Evolutionary conservation across 331 rosid species (phyloP).

Genomic region (Quercus tomentella): DNA sequence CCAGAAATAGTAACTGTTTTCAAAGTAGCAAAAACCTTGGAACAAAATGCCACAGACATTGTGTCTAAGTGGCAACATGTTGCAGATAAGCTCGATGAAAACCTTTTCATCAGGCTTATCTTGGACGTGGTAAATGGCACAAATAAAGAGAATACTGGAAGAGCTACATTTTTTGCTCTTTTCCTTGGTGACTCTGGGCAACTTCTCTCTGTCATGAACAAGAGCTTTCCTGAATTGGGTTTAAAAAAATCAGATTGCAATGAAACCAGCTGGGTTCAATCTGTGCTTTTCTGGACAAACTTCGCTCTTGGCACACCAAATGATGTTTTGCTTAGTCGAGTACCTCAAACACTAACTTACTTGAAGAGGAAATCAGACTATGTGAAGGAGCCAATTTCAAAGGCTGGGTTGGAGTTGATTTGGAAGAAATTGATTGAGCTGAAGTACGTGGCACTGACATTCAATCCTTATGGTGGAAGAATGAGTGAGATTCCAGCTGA

Average conservation of each 20-base stretch:
- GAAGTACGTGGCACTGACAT: slow-evolving; percentile 21
- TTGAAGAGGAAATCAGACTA: slow-evolving; percentile 58
- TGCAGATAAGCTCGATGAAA: slow-evolving; percentile 18
- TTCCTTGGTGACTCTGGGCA: slow-evolving; percentile 37
- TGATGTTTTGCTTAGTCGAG: slow-evolving; percentile 27
- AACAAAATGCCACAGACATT: neutral
- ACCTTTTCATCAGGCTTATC: slow-evolving; percentile 19
- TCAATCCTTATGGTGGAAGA: slow-evolving; percentile 53
- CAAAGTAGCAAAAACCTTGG: slow-evolving; percentile 5
- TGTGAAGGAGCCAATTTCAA: slow-evolving; percentile 34
- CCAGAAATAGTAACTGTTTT: slow-evolving; percentile 21
- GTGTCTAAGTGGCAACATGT: slow-evolving; percentile 14
- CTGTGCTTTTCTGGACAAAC: slow-evolving; percentile 19
- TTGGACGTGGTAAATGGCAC: slow-evolving; percentile 8
- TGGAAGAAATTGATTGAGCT: slow-evolving; percentile 43
- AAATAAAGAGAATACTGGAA: slow-evolving; percentile 14
- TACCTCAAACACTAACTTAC: neutral
- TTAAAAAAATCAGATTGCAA: slow-evolving; percentile 20
- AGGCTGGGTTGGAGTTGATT: slow-evolving; percentile 25
- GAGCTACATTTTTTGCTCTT: slow-evolving; percentile 21
- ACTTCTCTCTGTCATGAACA: slow-evolving; percentile 23
- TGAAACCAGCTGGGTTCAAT: slow-evolving; percentile 48
- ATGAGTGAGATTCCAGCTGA: slow-evolving; percentile 30
- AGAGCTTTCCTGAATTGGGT: slow-evolving; percentile 37
- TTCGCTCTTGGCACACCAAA: slow-evolving; percentile 6